Evolutionary conservation across 176 grass and related monocot species (phyloP).

Genomic region (Echinochloa phyllopogon): DNA sequence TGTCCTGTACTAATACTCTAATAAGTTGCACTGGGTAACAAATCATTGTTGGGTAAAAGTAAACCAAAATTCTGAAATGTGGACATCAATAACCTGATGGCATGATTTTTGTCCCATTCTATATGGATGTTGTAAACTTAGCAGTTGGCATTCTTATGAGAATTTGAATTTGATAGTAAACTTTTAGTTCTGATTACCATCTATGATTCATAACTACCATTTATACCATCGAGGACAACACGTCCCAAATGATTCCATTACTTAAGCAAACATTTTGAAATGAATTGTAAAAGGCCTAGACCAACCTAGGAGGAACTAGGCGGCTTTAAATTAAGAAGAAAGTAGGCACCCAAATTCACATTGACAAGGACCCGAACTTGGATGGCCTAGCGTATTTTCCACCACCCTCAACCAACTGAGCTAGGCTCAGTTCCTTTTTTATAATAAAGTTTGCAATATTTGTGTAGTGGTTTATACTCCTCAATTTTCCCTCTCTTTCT

Average conservation of each 20-base stretch:
- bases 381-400: background rate
- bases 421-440: background rate
- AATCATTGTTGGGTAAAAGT: background rate
- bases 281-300: background rate
- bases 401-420: background rate
- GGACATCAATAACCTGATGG: background rate
- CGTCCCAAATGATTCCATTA: constrained; percentile 9
- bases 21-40: background rate
- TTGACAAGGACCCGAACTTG: background rate
- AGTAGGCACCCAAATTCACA: background rate
- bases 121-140: background rate
- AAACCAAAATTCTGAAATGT: background rate
- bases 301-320: background rate
- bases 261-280: background rate
- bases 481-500: background rate
- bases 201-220: background rate
- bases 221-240: background rate
- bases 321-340: background rate
- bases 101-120: background rate
- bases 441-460: constrained; percentile 12
- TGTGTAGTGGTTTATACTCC: background rate
- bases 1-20: background rate
- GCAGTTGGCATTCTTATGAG: constrained; percentile 8
- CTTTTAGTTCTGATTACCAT: background rate
- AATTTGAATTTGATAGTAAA: background rate